Conservation (phyloP, 2,329 filamentous ascomycete species). For the Penicillium sp. region DNA sequence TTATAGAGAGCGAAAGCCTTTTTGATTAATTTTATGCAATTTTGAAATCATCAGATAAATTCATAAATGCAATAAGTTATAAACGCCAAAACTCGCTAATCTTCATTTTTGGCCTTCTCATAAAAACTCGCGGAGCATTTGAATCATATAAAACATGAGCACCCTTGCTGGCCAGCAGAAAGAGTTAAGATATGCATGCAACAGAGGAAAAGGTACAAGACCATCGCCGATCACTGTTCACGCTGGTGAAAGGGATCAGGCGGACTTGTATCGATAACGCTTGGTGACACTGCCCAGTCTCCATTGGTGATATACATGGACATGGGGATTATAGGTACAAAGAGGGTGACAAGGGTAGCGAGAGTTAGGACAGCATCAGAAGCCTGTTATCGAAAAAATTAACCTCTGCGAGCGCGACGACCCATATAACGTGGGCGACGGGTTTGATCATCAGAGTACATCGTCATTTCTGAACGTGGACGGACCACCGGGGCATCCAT, state of each 20-base stretch:
- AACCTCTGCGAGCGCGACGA: slow-evolving; percentile 31
- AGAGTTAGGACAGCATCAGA: neutral
- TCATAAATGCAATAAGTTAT: neutral
- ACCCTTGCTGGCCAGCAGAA: neutral
- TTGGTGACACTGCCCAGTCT: neutral
- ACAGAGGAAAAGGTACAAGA: neutral
- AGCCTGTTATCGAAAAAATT: slow-evolving; percentile 4
- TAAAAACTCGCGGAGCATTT: neutral
- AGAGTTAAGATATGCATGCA: neutral
- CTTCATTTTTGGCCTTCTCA: neutral
- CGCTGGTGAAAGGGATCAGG: neutral
- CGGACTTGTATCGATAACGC: neutral
- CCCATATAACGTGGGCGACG: slow-evolving; percentile 38
- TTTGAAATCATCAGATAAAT: neutral
- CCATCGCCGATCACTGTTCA: neutral
- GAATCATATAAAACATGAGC: neutral
- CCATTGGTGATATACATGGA: slow-evolving; percentile 4
- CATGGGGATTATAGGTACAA: slow-evolving; percentile 6
- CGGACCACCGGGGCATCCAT: slow-evolving; percentile 15
- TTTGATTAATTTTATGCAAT: too few species aligned
- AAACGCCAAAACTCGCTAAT: neutral
- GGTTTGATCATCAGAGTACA: slow-evolving; percentile 18
- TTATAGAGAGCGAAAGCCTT: neutral
- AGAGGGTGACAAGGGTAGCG: neutral
- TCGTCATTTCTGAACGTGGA: slow-evolving; percentile 14